Base-by-base conservation (phyloP, 1,139 yeast genomes). In the Taiozyma sp. region DNA sequence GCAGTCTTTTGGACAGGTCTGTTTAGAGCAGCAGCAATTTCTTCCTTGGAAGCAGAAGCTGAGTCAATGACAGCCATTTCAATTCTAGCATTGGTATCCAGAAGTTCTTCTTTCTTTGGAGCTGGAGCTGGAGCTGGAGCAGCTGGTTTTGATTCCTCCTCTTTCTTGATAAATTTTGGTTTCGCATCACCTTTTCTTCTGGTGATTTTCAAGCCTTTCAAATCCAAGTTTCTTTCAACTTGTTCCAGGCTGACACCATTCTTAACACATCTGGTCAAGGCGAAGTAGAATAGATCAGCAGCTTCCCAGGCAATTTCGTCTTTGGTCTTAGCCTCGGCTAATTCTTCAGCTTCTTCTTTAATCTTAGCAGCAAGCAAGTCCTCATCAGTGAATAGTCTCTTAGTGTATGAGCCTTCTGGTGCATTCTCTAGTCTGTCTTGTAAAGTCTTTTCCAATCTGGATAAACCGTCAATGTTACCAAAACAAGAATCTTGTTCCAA, bases 141-240 rank as follows among this genome's bases (percentile, higher is more conserved):
- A 23, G 65, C 64, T 49, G 66, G 62, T 29, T 65, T 57, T 49
- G 66, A 61, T 28, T 65, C 57, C 30, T 65, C 65, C 51, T 68
- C 65, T 44, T 67, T 59, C 51, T 72, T 69, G 46, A 78, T 58
- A 65, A 83, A 93, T 65, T 83, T 82, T 40, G 89, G 84, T 71
- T 93, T 93, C 36, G 99, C 98, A 70, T 93, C 97, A 48, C 99
- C 99, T 70, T 84, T 86, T 68, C 99, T 81, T 72, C 99, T 82
- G 4, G 97, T 84, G 51, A 93, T 91, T 70, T 91, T 92, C 63
- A 84, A 72, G 47, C 90, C 79, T 74, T 95, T 93, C 65, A 85
- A 72, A 63, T 91, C 95, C 65, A 93, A 76, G 68, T 92, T 91
- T 61, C 76, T 79, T 70, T 91, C 97, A 44, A 93, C 83, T 61